phyloP scores from a whole-genome alignment of 176 grass and related monocot species.

The Rhynchospora breviuscula region DNA sequence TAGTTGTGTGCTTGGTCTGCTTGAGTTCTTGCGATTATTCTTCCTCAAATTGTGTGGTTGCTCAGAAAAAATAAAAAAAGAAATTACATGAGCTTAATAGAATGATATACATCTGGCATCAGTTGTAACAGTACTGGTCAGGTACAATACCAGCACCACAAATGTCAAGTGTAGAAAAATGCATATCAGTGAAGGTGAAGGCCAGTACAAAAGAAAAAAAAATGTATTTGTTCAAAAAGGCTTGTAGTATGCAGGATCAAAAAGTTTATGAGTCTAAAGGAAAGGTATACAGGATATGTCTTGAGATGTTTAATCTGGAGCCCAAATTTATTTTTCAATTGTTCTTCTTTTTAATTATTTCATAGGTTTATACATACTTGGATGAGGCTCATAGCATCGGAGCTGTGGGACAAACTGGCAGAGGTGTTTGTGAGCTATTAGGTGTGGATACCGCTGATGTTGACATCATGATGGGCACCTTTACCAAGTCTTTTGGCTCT shows the following conservation, averaged over 20 bases:
- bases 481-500: conserved; percentile 95
- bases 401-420: conserved; percentile 76
- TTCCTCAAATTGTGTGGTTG: conserved; percentile 2
- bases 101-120: not conserved
- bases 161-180: not conserved
- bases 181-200: not conserved
- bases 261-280: not conserved
- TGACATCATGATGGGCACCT: conserved; percentile 98
- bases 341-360: conserved; percentile 6
- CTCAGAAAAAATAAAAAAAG: not conserved
- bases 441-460: conserved; percentile 82
- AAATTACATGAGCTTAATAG: not conserved
- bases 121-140: not conserved
- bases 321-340: conserved; percentile 9
- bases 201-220: not conserved
- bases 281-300: not conserved
- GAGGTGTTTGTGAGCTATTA: conserved; percentile 84
- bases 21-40: conserved; percentile 6
- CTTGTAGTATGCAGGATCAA: not conserved
- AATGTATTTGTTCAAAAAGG: not conserved
- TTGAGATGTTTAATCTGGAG: conserved; percentile 9
- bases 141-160: not conserved
- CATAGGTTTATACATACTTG: conserved; percentile 86
- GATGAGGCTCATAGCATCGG: conserved; percentile 96
- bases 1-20: conserved; percentile 5